phyloP scores from a whole-genome alignment of 805 yeast species.

The Scheffersomyces coipomensis region DNA sequence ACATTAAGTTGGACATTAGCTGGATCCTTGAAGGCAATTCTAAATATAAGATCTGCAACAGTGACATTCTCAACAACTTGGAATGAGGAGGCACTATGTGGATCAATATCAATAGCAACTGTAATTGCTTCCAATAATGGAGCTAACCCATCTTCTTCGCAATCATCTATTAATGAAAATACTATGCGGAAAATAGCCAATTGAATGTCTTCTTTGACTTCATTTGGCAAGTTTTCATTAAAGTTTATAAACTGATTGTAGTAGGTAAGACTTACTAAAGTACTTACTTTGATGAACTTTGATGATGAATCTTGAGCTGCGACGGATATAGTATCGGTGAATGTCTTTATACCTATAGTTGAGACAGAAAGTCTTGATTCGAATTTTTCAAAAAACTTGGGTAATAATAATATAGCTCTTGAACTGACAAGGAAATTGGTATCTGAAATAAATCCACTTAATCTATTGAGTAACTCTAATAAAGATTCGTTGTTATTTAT shows the following conservation, averaged over 20 bases:
- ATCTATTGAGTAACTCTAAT: conserved; percentile 16
- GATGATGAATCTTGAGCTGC: conserved; percentile 13
- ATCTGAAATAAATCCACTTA: conserved; percentile 9
- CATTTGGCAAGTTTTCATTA: conserved; percentile 5
- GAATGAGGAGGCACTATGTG: conserved; percentile 19
- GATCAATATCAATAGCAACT: conserved; percentile 46
- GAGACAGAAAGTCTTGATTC: conserved; percentile 29
- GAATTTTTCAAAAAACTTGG: conserved; percentile 57
- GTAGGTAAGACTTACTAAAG: conserved; percentile 53
- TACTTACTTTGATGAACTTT: conserved; percentile 24
- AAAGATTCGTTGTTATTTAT: conserved; percentile 14
- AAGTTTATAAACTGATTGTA: conserved; percentile 35
- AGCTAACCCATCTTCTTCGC: conserved; percentile 80
- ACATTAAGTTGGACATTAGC: conserved; percentile 68
- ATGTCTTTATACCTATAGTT: conserved; percentile 19
- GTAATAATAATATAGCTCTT: conserved; percentile 51
- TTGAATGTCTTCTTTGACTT: conserved; percentile 21
- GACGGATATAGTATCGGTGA: conserved; percentile 23
- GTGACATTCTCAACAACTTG: conserved; percentile 14
- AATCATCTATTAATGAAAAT: conserved; percentile 48
- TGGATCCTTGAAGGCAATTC: conserved; percentile 69
- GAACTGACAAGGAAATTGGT: conserved; percentile 39
- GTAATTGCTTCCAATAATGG: conserved; percentile 70
- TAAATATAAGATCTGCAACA: conserved; percentile 58
- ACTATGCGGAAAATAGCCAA: conserved; percentile 38